Base-by-base conservation (phyloP, 148 eudicot species). In the Diospyros kaki region DNA sequence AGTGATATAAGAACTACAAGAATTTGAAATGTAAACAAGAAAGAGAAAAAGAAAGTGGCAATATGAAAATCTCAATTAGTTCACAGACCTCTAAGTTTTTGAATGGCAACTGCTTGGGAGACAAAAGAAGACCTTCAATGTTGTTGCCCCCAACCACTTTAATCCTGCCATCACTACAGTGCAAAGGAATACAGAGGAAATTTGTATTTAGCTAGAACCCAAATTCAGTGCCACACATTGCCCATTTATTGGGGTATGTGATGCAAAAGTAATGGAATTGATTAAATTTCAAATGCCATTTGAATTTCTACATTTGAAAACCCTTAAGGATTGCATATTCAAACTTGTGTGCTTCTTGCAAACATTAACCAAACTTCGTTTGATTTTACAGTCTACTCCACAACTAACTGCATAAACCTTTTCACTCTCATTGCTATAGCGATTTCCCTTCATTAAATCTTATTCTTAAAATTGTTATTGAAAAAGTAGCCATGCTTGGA, bases 121-220 rank as follows among this genome's bases (percentile, higher is more conserved):
- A 88, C 75, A 81, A 83, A 67, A 95, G 85, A 77, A 92, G 94
- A 73, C 91, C 94, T 89, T 95, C 98, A 80, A 90, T 90, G 76
- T 90, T 88, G 74, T 89, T 85, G 66, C 93, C 87, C 12, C 97
- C 94, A 77, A 95, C 83, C 66, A 95, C 87, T 83, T 95, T 95
- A 75, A 95, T 95, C 88, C 93, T 84, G 76, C 98, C 98, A 84
- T 95, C 97, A 76, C 98, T 95, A 84, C 76, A 81, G 64, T 54
- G 41, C 38, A 60, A 66, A n/a, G 48, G 62, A 69, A 10, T 39
- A 41, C 6, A 80, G 51, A 54, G 43, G 50, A 77, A 53, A 55
- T 42, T 55, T 7, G 17, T n/a, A 53, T 42, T 1, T 43, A 54
- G 9, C 18, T 2, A 65, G 63, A 64, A 39, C 43, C 17, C 63